Base-by-base conservation (phyloP, 495 filamentous ascomycete species). In the Jackrogersella multiformis region DNA sequence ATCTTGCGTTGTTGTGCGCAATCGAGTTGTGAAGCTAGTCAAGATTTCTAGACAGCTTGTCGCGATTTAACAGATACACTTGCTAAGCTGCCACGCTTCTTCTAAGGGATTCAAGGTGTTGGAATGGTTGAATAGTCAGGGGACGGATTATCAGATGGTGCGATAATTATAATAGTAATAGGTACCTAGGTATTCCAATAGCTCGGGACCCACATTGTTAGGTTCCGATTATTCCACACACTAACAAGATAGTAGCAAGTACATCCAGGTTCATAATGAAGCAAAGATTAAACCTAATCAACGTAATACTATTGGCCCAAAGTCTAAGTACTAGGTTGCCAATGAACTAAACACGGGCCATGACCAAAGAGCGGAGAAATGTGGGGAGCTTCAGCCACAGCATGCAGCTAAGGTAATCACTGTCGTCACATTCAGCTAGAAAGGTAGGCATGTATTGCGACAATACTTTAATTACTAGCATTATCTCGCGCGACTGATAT, bases 1-100 rank as follows among this genome's bases (percentile, higher is more conserved):
- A 86, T 86, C 7, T 71, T 80, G 64, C 38, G 70, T 64, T 62
- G 67, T 64, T 44, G 49, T 66, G 57, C 32, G 24, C 52, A 41
- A 39, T 63, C 51, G 59, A 61, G 44, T 52, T 48, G 64, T 48
- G 53, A 67, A 66, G 59, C 54, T 58, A 24, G 23, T 60, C 44
- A 42, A 55, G 48, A 44, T 53, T 51, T 69, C 49, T 54, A 49
- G 55, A 66, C 63, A 68, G 61, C 66, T 74, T 66, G 68, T 73
- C 69, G 73, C 66, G 64, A 70, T 35, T 53, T 15, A n/a, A n/a
- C n/a, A n/a, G n/a, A n/a, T n/a, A 36, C 30, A 36, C n/a, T 36
- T 34, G 20, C 42, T 44, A 58, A 65, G 46, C 54, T 61, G 54
- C 49, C 60, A 64, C 61, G 56, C 56, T 24, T 51, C 18, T 44